A percentile compares a stretch with the other conserved stretches of the same genome.
Evolutionary conservation across 345 rosid species (phyloP).

Genomic region (Melaleuca alternifolia): DNA sequence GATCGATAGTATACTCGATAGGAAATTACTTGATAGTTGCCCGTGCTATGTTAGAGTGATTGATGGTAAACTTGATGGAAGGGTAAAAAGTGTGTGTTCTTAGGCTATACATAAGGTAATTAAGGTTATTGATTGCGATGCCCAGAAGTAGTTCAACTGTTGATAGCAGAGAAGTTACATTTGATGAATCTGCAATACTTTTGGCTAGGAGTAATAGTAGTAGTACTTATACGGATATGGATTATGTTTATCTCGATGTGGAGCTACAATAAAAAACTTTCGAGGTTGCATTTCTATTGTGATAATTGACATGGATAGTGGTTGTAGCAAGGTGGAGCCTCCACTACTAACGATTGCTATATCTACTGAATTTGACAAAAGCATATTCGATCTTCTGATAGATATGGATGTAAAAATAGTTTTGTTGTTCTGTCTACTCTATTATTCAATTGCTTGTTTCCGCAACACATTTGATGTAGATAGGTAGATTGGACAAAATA

Average conservation of each 20-base stretch:
- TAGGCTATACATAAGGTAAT: background rate
- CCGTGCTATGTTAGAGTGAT: background rate
- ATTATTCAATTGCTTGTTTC: too few relatives aligned
- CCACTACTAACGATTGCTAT: rapidly evolving
- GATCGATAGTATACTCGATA: background rate
- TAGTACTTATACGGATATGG: background rate
- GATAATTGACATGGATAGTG: background rate
- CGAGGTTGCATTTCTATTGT: rapidly evolving
- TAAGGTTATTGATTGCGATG: background rate
- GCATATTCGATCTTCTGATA: rapidly evolving
- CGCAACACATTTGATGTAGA: background rate
- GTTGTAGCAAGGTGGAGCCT: background rate
- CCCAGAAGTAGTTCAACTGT: background rate
- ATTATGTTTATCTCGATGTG: background rate
- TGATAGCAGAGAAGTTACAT: background rate
- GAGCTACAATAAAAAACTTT: background rate
- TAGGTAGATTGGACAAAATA: background rate
- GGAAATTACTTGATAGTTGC: too few relatives aligned
- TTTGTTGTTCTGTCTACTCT: background rate
- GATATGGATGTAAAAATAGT: background rate
- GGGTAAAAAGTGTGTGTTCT: background rate
- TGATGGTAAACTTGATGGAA: background rate
- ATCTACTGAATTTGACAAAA: background rate
- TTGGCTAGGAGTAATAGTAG: background rate
- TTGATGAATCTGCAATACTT: background rate